Percentiles rank a stretch among this genome's conserved stretches.
Conservation (phyloP, 768 basidiomycete genomes). For the Kwoniella europaea region DNA sequence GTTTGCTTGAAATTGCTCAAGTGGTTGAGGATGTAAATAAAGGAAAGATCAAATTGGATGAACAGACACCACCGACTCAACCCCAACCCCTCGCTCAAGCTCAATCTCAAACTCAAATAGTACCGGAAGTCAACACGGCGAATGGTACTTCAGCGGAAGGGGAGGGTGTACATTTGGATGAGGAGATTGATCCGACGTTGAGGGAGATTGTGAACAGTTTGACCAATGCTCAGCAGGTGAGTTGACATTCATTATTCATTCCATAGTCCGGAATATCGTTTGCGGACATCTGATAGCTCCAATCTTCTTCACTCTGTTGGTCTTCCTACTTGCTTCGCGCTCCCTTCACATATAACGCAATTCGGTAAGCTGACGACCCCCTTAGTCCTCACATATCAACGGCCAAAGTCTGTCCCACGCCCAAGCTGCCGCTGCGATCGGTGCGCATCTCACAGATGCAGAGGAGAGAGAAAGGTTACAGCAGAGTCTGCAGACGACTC, state of each 20-base stretch:
- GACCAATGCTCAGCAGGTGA: slow-evolving; percentile 49
- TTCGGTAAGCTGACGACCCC: neutral
- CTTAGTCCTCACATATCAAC: slow-evolving; percentile 15
- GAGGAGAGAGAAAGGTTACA: slow-evolving; percentile 40
- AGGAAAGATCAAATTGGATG: slow-evolving; percentile 28
- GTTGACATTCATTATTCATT: neutral
- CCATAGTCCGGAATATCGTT: too few species aligned
- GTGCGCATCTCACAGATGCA: slow-evolving; percentile 35
- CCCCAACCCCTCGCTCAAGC: too few species aligned
- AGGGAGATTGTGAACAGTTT: slow-evolving; percentile 54
- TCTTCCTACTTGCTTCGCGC: neutral
- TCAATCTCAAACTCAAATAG: neutral
- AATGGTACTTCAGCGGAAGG: neutral
- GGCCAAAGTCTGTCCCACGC: slow-evolving; percentile 27
- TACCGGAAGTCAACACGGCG: too few species aligned
- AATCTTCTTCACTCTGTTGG: neutral
- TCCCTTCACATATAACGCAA: neutral
- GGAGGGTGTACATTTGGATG: slow-evolving; percentile 19
- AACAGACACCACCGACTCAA: neutral
- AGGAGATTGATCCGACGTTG: slow-evolving; percentile 49
- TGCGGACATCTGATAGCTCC: too few species aligned
- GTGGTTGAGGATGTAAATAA: slow-evolving; percentile 45
- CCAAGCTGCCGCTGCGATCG: slow-evolving; percentile 36
- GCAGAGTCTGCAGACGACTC: slow-evolving; percentile 34
- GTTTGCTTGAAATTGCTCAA: slow-evolving; percentile 39